Percentiles rank a stretch among this genome's conserved stretches.
Evolutionary conservation across 441 rosid species (phyloP).

Genomic region (Dalechampia spathulata): DNA sequence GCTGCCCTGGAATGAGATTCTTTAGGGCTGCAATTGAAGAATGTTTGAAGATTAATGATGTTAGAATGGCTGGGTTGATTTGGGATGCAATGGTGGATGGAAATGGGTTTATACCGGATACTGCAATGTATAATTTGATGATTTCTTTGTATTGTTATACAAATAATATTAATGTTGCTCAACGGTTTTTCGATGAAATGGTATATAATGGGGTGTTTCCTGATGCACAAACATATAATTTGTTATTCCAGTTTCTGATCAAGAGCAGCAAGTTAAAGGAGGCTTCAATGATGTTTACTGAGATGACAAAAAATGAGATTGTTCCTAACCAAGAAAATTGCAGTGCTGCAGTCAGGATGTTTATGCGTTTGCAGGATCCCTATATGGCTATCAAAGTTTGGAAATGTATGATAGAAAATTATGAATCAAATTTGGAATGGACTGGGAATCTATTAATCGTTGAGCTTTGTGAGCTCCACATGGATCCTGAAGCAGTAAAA

Average conservation of each 20-base stretch:
- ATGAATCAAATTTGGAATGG: constrained; percentile 39
- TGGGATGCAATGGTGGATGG: constrained; percentile 41
- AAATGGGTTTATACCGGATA: constrained; percentile 37
- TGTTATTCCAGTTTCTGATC: constrained; percentile 37
- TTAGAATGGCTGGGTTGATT: constrained; percentile 28
- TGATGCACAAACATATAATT: constrained; percentile 34
- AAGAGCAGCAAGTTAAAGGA: constrained; percentile 37
- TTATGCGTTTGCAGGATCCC: constrained; percentile 31
- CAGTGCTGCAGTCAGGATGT: constrained; percentile 29
- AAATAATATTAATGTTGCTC: constrained; percentile 24
- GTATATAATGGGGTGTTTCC: constrained; percentile 43
- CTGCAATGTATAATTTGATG: constrained; percentile 40
- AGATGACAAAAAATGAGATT: constrained; percentile 48
- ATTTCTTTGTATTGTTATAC: constrained; percentile 35
- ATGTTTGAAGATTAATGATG: constrained; percentile 29
- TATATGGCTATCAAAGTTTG: constrained; percentile 41
- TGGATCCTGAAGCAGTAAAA: constrained; percentile 61
- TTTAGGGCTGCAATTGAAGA: constrained; percentile 27
- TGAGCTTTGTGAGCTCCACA: constrained; percentile 36
- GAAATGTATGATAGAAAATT: constrained; percentile 42
- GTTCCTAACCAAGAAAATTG: constrained; percentile 34
- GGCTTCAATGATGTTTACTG: constrained; percentile 30
- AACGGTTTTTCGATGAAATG: constrained; percentile 45
- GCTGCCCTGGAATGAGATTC: constrained; percentile 43
- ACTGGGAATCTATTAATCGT: constrained; percentile 41